These are phyloP conservation scores for Sisymbrium irio DNA, from an alignment of 345 rosid genomes.

Conservation along the genomic window DNA sequence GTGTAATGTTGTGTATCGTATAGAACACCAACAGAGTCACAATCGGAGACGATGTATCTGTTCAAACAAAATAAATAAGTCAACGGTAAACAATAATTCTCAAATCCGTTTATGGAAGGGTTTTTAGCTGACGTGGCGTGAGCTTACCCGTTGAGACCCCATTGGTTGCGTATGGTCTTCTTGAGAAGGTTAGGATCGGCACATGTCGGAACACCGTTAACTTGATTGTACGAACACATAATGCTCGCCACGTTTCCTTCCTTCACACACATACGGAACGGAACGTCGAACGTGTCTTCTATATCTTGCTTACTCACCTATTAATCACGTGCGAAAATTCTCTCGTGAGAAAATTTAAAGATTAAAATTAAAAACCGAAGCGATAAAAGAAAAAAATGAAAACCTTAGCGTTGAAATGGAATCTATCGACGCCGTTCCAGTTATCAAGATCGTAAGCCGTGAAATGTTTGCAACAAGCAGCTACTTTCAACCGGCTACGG, in stretches of 20 bases:
- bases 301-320: slow-evolving; percentile 86
- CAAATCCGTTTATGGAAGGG: background rate
- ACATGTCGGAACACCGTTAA: slow-evolving; percentile 82
- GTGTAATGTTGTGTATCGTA: slow-evolving; percentile 62
- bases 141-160: slow-evolving; percentile 81
- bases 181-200: slow-evolving; percentile 69
- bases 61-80: background rate
- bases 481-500: slow-evolving; percentile 63
- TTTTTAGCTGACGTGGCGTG: background rate
- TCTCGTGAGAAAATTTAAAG: slow-evolving; percentile 2
- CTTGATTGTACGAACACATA: slow-evolving; percentile 91
- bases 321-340: slow-evolving; percentile 12
- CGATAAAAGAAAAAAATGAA: background rate
- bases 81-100: background rate
- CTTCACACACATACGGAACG: slow-evolving; percentile 72
- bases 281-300: slow-evolving; percentile 73
- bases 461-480: slow-evolving; percentile 87
- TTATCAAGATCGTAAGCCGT: slow-evolving; percentile 88
- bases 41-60: slow-evolving; percentile 87
- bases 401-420: slow-evolving; percentile 80
- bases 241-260: slow-evolving; percentile 85
- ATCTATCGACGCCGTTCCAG: slow-evolving; percentile 79
- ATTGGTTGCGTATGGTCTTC: slow-evolving; percentile 55
- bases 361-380: background rate
- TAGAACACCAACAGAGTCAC: slow-evolving; percentile 78